Base-by-base conservation (phyloP, 768 basidiomycete genomes). In the Suillus discolor region DNA sequence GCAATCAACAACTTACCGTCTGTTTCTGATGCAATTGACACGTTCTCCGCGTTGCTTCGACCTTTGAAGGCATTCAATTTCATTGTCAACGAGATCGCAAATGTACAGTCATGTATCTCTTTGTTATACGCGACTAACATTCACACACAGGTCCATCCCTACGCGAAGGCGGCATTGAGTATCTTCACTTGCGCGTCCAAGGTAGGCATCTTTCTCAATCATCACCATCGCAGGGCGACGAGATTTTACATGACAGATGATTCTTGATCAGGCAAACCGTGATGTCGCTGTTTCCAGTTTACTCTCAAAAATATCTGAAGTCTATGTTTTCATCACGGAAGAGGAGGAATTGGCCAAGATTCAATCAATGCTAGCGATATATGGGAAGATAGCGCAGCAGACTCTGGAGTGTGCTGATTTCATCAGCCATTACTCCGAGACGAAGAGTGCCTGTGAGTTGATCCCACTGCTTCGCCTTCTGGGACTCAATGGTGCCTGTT, bases 341-440 rank as follows among this genome's bases (percentile, higher is more conserved):
- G 41, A 31, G 3, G 54, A 66, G 18, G 44, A n/a, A 3, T 23
- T 45, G 45, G 9, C 42, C 23, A 57, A 47, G 6, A 34, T 66
- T 13, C 1, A 15, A 4, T 39, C 49, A 6, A 51, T 51, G 57
- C 38, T 38, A 34, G 53, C 20, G 6, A n/a, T 53, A 41, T 53
- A 44, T 20, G 31, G n/a, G 12, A 31, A 55, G 25, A 54, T 66
- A 25, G 53, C 66, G 1, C 60, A 66, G 20, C 70, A 74, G 61
- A 72, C 69, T 0, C 66, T 66, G 13, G 75, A 76, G 51, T 74
- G 73, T 31, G 71, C 69, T 1, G 71, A 74, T 63, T 76, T 76
- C 39, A 74, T 75, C 47, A 62, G 61, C 9, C 71, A 71, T 38
- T 76, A 76, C 64, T 67, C 73, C 20, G 70, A 64, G 57, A 72